phyloP scores from a whole-genome alignment of 148 eudicot genomes.

The Spergularia marina region DNA sequence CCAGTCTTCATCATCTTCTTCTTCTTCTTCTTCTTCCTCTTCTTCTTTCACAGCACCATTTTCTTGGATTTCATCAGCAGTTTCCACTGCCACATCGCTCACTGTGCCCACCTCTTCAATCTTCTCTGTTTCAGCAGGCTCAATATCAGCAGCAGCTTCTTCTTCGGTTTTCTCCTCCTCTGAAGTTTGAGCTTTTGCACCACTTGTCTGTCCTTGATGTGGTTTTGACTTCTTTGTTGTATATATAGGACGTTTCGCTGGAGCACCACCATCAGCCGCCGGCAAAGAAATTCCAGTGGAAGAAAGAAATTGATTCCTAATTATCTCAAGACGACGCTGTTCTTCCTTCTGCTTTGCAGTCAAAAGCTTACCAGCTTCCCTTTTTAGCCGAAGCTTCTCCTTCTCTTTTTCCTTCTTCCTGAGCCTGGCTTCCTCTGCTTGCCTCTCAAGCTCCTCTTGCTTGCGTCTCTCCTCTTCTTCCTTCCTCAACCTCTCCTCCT shows the following conservation, averaged over 20 bases:
- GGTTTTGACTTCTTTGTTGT: conserved; percentile 63
- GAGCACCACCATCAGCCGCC: conserved; percentile 47
- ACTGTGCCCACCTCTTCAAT: conserved; percentile 33
- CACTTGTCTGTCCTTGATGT: conserved; percentile 52
- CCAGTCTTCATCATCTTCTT: conserved; percentile 82
- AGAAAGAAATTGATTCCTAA: conserved; percentile 74
- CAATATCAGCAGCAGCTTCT: conserved; percentile 38
- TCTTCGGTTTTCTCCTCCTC: conserved; percentile 41
- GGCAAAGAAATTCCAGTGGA: conserved; percentile 41
- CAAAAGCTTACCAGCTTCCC: conserved; percentile 66
- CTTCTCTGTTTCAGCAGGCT: conserved; percentile 47
- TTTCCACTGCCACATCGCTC: conserved; percentile 28
- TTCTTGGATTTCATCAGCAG: conserved; percentile 39
- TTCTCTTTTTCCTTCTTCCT: conserved; percentile 77
- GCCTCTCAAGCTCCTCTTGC: conserved; percentile 68
- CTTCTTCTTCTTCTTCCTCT: conserved; percentile 52
- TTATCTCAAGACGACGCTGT: conserved; percentile 69
- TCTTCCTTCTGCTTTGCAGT: conserved; percentile 92
- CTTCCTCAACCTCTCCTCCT: conserved; percentile 74
- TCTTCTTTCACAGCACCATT: conserved; percentile 30
- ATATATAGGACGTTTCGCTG: conserved; percentile 68
- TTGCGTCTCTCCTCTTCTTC: conserved; percentile 81
- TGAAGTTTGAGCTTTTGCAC: conserved; percentile 37
- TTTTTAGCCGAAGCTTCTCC: conserved; percentile 75
- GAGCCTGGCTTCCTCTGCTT: conserved; percentile 75